A percentile compares a stretch with the other conserved stretches of the same genome.
Conservation (phyloP, 1,139 yeast genomes). For the Eremothecium coryli region DNA sequence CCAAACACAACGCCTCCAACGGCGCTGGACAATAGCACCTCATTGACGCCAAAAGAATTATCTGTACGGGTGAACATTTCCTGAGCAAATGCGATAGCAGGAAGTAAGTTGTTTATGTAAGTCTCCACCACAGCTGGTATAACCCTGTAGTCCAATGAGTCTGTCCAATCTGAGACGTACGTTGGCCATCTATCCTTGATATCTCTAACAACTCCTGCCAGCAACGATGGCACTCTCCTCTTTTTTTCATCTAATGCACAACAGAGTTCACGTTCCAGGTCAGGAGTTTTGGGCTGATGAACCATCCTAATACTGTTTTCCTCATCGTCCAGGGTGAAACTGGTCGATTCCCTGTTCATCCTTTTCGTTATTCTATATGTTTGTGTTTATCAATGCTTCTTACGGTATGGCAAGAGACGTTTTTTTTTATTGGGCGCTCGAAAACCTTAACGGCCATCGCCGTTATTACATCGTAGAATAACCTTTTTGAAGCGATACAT, state of each 20-base stretch:
- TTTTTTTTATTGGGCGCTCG: no score
- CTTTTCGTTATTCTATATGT: no score
- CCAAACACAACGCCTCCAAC: constrained; percentile 89
- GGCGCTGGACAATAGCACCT: constrained; percentile 73
- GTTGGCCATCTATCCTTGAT: constrained; percentile 41
- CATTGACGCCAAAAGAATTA: constrained; percentile 84
- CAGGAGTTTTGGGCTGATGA: constrained; percentile 1
- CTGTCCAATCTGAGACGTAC: constrained; percentile 69
- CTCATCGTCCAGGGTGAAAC: not conserved
- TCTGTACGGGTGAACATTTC: constrained; percentile 91
- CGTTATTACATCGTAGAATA: no score
- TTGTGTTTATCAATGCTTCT: no score
- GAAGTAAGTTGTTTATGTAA: constrained; percentile 80
- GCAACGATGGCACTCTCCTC: constrained; percentile 19
- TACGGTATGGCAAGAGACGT: no score
- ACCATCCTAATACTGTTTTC: not conserved
- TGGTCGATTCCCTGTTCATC: no score
- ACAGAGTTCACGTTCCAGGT: not conserved
- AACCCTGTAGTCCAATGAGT: constrained; percentile 81
- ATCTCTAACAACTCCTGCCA: constrained; percentile 31
- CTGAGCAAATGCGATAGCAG: constrained; percentile 94
- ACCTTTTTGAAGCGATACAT: no score
- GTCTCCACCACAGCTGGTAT: constrained; percentile 76
- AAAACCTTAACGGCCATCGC: no score
- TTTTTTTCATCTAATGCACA: not conserved